phyloP scores from a whole-genome alignment of 495 filamentous ascomycete species.

The Penicillium psychrofluorescens region DNA sequence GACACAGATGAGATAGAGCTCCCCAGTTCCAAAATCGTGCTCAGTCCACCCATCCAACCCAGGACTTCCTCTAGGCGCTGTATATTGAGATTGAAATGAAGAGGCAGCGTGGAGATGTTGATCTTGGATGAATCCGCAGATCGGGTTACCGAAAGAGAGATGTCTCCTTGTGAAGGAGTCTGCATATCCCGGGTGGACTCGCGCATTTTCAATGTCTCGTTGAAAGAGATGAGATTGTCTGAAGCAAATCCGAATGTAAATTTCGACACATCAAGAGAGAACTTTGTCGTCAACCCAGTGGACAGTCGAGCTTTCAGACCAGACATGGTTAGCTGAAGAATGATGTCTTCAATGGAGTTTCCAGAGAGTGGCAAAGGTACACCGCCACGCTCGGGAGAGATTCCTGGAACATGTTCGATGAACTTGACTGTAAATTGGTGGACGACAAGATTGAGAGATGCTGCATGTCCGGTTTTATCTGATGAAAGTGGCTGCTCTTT shows the following conservation, averaged over 20 bases:
- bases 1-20: slow-evolving; percentile 73
- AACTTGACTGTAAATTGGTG: slow-evolving; percentile 55
- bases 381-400: slow-evolving; percentile 6
- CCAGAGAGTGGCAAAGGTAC: slow-evolving; percentile 13
- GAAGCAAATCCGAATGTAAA: slow-evolving; percentile 67
- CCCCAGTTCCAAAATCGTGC: slow-evolving; percentile 81
- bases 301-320: slow-evolving; percentile 22
- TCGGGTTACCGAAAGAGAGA: slow-evolving; percentile 53
- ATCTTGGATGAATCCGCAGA: slow-evolving; percentile 45
- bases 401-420: slow-evolving; percentile 52
- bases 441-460: slow-evolving; percentile 42
- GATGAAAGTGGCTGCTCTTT: slow-evolving; percentile 4
- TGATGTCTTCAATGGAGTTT: slow-evolving; percentile 23
- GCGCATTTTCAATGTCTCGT: slow-evolving; percentile 55
- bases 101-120: slow-evolving; percentile 73
- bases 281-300: slow-evolving; percentile 11
- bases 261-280: slow-evolving; percentile 46
- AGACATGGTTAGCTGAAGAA: slow-evolving; percentile 23
- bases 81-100: slow-evolving; percentile 71
- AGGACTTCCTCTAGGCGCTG: slow-evolving; percentile 79
- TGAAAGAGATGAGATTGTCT: slow-evolving; percentile 72
- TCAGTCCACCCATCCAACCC: slow-evolving; percentile 84
- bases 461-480: slow-evolving; percentile 14
- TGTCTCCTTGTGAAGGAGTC: slow-evolving; percentile 52
- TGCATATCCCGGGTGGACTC: slow-evolving; percentile 60